A percentile compares a stretch with the other conserved stretches of the same genome.
Evolutionary conservation across 2,329 filamentous ascomycete species (phyloP).

Genomic region (Zymoseptoria passerinii): DNA sequence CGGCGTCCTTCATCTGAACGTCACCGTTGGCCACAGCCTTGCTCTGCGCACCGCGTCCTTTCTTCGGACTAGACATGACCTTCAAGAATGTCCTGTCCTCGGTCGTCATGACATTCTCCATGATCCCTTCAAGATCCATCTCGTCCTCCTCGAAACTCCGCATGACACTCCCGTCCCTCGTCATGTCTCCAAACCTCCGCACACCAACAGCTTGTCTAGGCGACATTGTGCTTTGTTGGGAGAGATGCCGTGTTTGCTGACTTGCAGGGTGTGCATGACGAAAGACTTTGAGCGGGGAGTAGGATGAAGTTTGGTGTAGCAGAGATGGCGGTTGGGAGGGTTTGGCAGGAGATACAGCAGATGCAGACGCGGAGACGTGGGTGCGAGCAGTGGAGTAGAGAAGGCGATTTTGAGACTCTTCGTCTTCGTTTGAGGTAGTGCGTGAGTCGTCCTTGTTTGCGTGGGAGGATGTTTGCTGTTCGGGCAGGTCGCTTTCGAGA

Average conservation of each 20-base stretch:
- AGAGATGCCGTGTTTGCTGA: background rate
- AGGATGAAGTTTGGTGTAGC: background rate
- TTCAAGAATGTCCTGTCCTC: conserved; percentile 31
- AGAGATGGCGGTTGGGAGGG: conserved; percentile 4
- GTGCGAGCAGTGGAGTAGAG: conserved; percentile 33
- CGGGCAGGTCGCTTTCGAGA: conserved; percentile 26
- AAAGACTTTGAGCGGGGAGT: conserved; percentile 13
- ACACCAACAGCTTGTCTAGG: conserved; percentile 27
- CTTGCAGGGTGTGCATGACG: conserved; percentile 3
- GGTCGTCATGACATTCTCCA: conserved; percentile 28
- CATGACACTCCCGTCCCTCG: conserved; percentile 16
- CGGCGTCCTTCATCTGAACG: background rate
- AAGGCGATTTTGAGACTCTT: conserved; percentile 11
- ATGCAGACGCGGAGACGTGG: conserved; percentile 27
- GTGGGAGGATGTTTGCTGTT: background rate
- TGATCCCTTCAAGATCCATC: conserved; percentile 27
- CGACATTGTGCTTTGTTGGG: conserved; percentile 20
- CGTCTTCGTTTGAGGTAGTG: background rate
- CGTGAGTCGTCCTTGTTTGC: background rate
- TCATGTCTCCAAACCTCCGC: conserved; percentile 26
- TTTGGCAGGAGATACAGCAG: conserved; percentile 19
- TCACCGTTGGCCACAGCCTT: background rate
- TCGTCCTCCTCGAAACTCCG: conserved; percentile 20
- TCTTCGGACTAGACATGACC: conserved; percentile 16
- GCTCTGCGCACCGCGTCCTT: background rate